phyloP scores from a whole-genome alignment of 2,329 filamentous ascomycete species.

The Emericellopsis cladophorae region DNA sequence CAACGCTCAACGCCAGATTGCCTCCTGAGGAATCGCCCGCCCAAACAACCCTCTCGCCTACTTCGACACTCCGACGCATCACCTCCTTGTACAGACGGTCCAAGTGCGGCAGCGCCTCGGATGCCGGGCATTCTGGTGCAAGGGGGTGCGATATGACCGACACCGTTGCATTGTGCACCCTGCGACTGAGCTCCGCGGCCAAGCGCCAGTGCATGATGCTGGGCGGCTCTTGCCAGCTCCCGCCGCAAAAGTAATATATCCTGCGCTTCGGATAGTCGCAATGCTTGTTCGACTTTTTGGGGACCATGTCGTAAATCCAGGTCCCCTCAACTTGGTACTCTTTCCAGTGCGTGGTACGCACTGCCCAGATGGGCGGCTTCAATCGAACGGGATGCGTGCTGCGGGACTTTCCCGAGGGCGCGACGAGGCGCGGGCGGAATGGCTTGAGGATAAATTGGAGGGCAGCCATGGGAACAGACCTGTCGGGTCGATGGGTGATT shows the following conservation, averaged over 20 bases:
- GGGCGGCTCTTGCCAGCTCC: constrained; percentile 40
- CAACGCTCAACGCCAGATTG: constrained; percentile 30
- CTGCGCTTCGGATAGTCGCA: constrained; percentile 8
- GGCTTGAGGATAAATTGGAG: constrained; percentile 3
- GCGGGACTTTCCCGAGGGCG: not conserved
- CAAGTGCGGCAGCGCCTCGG: constrained; percentile 31
- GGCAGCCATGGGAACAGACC: constrained; percentile 1
- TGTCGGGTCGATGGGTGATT: constrained; percentile 1
- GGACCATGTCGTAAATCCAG: constrained; percentile 12
- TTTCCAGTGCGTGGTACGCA: not conserved
- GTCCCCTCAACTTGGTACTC: constrained; percentile 8
- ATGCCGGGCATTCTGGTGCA: constrained; percentile 37
- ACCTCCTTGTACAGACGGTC: constrained; percentile 27
- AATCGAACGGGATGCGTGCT: not conserved
- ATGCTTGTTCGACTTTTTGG: not conserved
- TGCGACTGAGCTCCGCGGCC: constrained; percentile 26
- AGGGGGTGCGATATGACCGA: constrained; percentile 39
- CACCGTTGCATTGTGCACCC: constrained; percentile 25
- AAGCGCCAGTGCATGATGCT: constrained; percentile 38
- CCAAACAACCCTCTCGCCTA: constrained; percentile 29
- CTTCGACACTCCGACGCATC: constrained; percentile 20
- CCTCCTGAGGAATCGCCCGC: constrained; percentile 43
- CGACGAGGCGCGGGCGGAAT: constrained; percentile 1
- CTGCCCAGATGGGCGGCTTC: not conserved
- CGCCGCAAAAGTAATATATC: constrained; percentile 43